Base-by-base conservation (phyloP, 1,284 basidiomycete species). In the Xerocomus amazonicus region DNA sequence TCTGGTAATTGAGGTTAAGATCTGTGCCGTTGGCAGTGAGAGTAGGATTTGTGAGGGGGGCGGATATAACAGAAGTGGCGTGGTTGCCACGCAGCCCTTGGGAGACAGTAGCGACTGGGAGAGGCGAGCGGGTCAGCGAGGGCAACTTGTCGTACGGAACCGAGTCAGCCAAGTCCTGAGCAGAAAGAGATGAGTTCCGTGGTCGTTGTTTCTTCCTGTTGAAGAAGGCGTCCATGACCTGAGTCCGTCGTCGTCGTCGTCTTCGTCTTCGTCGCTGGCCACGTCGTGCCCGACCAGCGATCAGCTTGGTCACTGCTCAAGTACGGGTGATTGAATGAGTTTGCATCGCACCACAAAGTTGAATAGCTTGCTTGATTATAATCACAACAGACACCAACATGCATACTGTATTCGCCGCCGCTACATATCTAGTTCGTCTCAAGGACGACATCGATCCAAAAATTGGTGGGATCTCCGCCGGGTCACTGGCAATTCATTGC, bases 11-110 rank as follows among this genome's bases (percentile, higher is more conserved):
- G 59, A 86, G 68, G 55, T 87, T 78, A 59, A 87, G 69, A 55
- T 87, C 85, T 12, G 83, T 83, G 42, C 87, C 87, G 59, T 77
- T 73, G 48, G 76, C 53, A 4, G 85, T 87, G 46, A 90, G 77
- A 9, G 81, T 80, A 12, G 87, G 87, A 60, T 90, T 90, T 14
- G 87, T 87, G 58, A 84, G 83, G 6, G 87, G 87, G 5, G 87
- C 87, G 36, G 85, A 89, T 54, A 90, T 90, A 42, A 48, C 59
- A 19, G 64, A 57, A 16, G 65, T 66, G 39, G 43, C 50, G 2
- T 57, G 56, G 35, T 46, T 60, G 31, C 75, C 74, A 61, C 79
- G 73, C 38, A 82, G 63, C 32, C 76, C 80, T 61, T 83, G 80
- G 28, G 77, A 80, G 43, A 77, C 67, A 3, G 80, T 79, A 23